phyloP scores from a whole-genome alignment of 805 yeast genomes.

The Debaryomyces castellii region DNA sequence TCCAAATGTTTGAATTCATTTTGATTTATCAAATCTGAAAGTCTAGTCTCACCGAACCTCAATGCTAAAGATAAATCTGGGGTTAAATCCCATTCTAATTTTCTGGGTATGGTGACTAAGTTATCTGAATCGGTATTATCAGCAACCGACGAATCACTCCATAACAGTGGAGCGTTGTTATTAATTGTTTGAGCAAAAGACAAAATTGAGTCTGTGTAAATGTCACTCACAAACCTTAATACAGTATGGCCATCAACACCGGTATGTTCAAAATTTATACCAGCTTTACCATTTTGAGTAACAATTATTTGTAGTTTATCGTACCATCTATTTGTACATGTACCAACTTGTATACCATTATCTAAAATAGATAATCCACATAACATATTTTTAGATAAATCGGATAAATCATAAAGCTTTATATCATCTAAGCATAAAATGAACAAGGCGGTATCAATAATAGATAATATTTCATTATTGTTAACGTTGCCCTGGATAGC shows the following conservation, averaged over 20 bases:
- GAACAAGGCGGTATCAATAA: constrained; percentile 80
- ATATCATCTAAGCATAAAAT: constrained; percentile 82
- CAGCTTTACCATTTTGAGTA: constrained; percentile 87
- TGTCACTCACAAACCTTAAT: constrained; percentile 80
- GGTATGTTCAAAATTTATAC: constrained; percentile 90
- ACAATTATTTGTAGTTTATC: constrained; percentile 87
- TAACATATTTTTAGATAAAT: constrained; percentile 77
- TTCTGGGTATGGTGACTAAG: constrained; percentile 70
- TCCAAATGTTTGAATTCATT: constrained; percentile 83
- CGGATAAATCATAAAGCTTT: constrained; percentile 58
- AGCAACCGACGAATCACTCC: constrained; percentile 42
- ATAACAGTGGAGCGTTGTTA: constrained; percentile 68
- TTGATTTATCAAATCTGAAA: constrained; percentile 84
- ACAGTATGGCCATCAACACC: constrained; percentile 97
- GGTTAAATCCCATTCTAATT: constrained; percentile 84
- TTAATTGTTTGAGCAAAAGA: constrained; percentile 84
- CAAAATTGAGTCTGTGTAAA: constrained; percentile 86
- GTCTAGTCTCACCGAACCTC: constrained; percentile 87
- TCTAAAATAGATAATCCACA: constrained; percentile 81
- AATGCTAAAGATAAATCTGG: constrained; percentile 72
- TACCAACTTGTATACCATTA: constrained; percentile 87
- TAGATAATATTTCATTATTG: constrained; percentile 69
- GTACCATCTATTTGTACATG: constrained; percentile 94
- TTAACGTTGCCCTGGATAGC: constrained; percentile 41
- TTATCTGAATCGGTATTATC: constrained; percentile 12